Conservation (phyloP, 176 grass and related monocot species). For the barley (Hordeum vulgare) region MorexV3_pseudomolecules_assembly NC_058523.1:56012051-56012550, state of each 20-base stretch:
- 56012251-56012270: background rate
- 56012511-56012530: constrained; percentile 23
- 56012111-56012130: background rate
- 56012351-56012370: constrained; percentile 48
- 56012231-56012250: background rate
- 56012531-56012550: background rate
- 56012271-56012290: background rate
- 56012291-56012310: background rate
- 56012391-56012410: constrained; percentile 54
- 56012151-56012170: background rate
- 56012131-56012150: background rate
- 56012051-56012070: background rate
- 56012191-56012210: background rate
- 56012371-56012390: constrained; percentile 48
- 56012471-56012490: constrained; percentile 54
- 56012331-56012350: background rate
- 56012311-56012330: constrained; percentile 4
- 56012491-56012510: constrained; percentile 21
- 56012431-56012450: constrained; percentile 65
- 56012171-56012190: background rate
- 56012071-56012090: background rate
- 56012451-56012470: constrained; percentile 48
- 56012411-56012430: constrained; percentile 49
- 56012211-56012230: background rate
- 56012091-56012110: background rate